Conservation (phyloP, 106 monocot genomes). For the Amphibolis antarctica region DNA sequence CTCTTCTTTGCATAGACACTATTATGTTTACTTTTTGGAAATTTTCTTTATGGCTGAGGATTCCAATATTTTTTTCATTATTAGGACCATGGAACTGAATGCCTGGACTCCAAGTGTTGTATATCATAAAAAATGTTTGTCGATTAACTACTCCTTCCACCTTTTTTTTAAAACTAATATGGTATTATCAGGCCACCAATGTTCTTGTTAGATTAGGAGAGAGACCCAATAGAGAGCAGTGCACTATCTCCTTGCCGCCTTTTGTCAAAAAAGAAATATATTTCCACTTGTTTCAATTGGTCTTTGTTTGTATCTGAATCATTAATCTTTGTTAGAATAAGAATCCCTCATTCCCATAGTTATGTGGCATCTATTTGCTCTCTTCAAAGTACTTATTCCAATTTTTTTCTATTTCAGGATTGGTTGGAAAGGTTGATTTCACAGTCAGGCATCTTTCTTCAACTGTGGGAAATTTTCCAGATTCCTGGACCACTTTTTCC, state of each 20-base stretch:
- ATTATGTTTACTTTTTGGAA: no score
- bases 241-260: not conserved
- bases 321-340: not conserved
- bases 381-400: not conserved
- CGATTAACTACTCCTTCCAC: no score
- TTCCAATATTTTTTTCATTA: no score
- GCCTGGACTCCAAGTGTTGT: no score
- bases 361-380: not conserved
- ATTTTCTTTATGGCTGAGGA: no score
- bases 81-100: no score
- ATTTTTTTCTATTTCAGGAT: slow-evolving; percentile 20
- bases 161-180: no score
- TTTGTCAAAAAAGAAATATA: not conserved
- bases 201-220: no score
- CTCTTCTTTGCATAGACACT: no score
- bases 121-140: no score
- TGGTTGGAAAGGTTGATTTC: slow-evolving; percentile 74
- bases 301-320: not conserved
- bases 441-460: slow-evolving; percentile 85
- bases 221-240: no score
- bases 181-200: no score
- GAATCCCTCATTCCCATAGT: not conserved
- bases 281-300: not conserved
- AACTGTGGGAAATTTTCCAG: slow-evolving; percentile 42
- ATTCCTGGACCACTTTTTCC: slow-evolving; percentile 37